phyloP scores from a whole-genome alignment of 2,329 filamentous ascomycete genomes.

The Aureobasidium leucospermi region DNA sequence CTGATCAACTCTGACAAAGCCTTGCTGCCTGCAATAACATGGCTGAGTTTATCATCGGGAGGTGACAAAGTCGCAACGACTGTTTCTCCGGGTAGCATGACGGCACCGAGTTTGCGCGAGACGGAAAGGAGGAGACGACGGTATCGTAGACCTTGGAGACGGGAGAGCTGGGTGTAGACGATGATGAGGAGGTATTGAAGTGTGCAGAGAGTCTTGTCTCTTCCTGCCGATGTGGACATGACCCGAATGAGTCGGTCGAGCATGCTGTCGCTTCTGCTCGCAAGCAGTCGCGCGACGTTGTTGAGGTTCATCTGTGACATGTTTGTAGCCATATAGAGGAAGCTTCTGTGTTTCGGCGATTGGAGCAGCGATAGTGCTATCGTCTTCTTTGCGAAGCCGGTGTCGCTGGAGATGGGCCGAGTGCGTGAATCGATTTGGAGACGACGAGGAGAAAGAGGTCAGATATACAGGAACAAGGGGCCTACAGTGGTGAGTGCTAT shows the following conservation, averaged over 20 bases:
- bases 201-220: constrained; percentile 36
- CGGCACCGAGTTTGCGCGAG: constrained; percentile 30
- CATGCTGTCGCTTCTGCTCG: constrained; percentile 25
- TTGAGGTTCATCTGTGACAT: constrained; percentile 1
- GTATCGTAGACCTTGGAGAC: constrained; percentile 30
- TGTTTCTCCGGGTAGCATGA: constrained; percentile 36
- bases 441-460: not conserved
- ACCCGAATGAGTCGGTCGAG: constrained; percentile 29
- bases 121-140: constrained; percentile 29
- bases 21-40: constrained; percentile 29
- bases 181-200: constrained; percentile 38
- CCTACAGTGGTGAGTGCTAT: not conserved
- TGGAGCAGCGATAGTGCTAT: not conserved
- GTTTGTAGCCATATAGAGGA: not conserved
- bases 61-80: constrained; percentile 32
- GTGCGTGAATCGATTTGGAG: not conserved
- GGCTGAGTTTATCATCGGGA: constrained; percentile 26
- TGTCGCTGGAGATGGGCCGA: not conserved
- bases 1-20: constrained; percentile 57
- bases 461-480: not conserved
- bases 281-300: constrained; percentile 9
- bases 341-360: not conserved
- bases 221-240: constrained; percentile 33
- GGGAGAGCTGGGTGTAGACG: constrained; percentile 32
- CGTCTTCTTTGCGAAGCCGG: not conserved